Percentiles rank a stretch among this genome's conserved stretches.
Evolutionary conservation across 495 filamentous ascomycete species (phyloP).

Genomic region (Neurospora sp.): DNA sequence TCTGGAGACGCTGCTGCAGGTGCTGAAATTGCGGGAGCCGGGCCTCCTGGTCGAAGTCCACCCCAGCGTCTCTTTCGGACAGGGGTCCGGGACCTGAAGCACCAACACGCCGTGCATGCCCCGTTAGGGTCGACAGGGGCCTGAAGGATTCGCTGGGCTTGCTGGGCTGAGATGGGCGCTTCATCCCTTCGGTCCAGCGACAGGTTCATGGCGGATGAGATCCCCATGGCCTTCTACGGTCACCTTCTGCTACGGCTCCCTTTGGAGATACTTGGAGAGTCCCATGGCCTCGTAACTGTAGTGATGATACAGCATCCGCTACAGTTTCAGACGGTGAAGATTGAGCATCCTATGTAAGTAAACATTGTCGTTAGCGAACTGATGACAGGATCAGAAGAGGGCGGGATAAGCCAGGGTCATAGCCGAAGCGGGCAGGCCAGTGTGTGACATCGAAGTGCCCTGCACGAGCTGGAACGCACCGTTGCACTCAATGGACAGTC

Average conservation of each 20-base stretch:
- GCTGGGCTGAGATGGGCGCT: slow-evolving; percentile 4
- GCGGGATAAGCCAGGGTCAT: background rate
- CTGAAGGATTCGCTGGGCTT: background rate
- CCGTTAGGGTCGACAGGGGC: slow-evolving; percentile 1
- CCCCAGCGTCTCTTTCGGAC: background rate
- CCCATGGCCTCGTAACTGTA: background rate
- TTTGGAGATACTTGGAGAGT: background rate
- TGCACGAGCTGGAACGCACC: background rate
- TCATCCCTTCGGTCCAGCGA: background rate
- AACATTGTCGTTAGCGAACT: background rate
- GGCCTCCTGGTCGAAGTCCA: slow-evolving; percentile 2
- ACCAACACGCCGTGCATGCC: background rate
- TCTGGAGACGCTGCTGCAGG: slow-evolving; percentile 2
- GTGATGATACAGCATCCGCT: background rate
- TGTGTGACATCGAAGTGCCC: background rate
- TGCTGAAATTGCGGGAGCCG: slow-evolving; percentile 7
- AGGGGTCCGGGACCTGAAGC: background rate
- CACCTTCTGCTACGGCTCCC: background rate
- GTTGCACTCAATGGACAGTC: background rate
- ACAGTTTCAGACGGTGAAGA: background rate
- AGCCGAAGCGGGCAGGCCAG: background rate
- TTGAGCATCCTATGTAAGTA: background rate
- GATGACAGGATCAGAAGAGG: background rate
- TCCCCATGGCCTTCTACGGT: background rate
- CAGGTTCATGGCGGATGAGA: background rate